Evolutionary conservation across 345 rosid genomes (phyloP), one percentile per base, ranked within the genome.

Genomic region (Eucalyptus globulus): DNA sequence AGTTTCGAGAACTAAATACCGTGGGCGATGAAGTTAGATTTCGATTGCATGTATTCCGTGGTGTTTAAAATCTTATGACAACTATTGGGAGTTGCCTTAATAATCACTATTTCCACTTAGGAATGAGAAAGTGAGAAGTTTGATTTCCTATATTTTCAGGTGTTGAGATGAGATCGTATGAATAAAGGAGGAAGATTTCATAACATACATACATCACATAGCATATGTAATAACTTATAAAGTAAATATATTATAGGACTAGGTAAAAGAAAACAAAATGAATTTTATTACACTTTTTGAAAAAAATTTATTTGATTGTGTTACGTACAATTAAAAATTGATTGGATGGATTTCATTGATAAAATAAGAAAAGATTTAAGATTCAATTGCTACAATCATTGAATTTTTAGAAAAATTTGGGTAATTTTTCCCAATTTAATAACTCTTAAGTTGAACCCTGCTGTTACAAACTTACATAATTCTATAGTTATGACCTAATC

Each of bases 31-130:
- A 29, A 65, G 6, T 65, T 65, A n/a, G 0, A 14, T 31, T 13
- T 31, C 5, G 1, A 5, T 31, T 16, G 12, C 80, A 4, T 0
- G 2, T 17, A 31, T 31, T 69, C 2, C 2, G 0, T 6, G 0
- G 21, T 3, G 6, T 8, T 69, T 69, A 31, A 17, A 69, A 8
- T 31, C 11, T 22, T 9, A 56, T 24, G 29, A 56, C 6, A 22
- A 56, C 1, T 24, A 56, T 4, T 4, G 5, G 13, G 3, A 1
- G 62, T 56, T 56, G 60, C 5, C 27, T 8, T 56, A 9, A 11
- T 9, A 8, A 4, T 56, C 6, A 9, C 29, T 56, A 21, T 56
- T 56, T 56, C 1, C 13, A 22, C 12, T 22, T 56, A 12, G 27
- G 1, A 56, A 56, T 56, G 6, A 56, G 62, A 10, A 56, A 56